A percentile compares a stretch with the other conserved stretches of the same genome.
Evolutionary conservation across 2,329 filamentous ascomycete genomes (phyloP).

Genomic region (Chrysoporthe puriensis): DNA sequence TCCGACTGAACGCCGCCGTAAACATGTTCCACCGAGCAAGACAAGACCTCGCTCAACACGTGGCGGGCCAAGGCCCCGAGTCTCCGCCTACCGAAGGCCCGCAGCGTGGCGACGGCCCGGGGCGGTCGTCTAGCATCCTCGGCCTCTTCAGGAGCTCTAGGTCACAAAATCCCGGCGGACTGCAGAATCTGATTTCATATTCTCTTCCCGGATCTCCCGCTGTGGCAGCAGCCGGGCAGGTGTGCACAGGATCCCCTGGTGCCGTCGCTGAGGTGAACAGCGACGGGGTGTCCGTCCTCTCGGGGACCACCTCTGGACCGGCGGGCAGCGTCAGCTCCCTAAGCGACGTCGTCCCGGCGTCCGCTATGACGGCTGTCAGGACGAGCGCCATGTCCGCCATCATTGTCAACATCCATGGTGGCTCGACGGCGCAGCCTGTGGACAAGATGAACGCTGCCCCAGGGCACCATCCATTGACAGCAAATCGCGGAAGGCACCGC

Average conservation of each 20-base stretch:
- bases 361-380: background rate
- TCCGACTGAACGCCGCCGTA: background rate
- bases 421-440: background rate
- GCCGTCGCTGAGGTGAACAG: background rate
- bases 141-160: background rate
- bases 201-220: too few relatives aligned
- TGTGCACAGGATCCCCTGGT: background rate
- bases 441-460: too few relatives aligned
- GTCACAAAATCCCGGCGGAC: background rate
- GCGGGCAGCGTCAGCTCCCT: constrained; percentile 3
- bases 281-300: background rate
- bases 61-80: background rate
- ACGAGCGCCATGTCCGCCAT: background rate
- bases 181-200: background rate
- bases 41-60: background rate
- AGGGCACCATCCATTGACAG: too few relatives aligned
- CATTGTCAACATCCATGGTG: background rate
- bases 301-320: background rate
- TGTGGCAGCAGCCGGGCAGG: background rate
- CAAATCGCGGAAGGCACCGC: too few relatives aligned
- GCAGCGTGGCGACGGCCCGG: background rate
- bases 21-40: constrained; percentile 3
- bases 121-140: background rate
- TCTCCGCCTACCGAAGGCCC: background rate
- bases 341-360: background rate